Conservation (phyloP, 108 stramenopile genomes). For the Discostella stelligeroides region DNA sequence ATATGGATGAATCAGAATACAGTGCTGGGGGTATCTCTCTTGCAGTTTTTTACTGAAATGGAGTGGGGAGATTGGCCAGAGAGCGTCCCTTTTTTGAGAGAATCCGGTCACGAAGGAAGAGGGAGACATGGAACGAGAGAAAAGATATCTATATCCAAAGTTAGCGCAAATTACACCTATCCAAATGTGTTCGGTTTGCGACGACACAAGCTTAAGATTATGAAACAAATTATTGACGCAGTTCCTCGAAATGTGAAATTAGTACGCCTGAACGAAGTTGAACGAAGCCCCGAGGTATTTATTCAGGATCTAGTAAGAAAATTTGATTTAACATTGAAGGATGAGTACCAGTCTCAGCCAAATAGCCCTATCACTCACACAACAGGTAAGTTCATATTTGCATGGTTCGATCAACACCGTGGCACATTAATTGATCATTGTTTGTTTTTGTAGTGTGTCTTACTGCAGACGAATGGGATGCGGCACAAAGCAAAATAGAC, state of each 20-base stretch:
- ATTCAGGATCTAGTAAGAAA: conserved; percentile 37
- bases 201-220: conserved; percentile 43
- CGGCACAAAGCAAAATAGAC: conserved; percentile 36
- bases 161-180: conserved; percentile 43
- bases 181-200: conserved; percentile 42
- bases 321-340: conserved; percentile 35
- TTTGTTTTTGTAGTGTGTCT: conserved; percentile 10
- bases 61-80: conserved; percentile 50
- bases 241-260: conserved; percentile 46
- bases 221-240: conserved; percentile 46
- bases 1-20: conserved; percentile 52
- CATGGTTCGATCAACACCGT: neutral
- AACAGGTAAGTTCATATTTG: conserved; percentile 11
- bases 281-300: conserved; percentile 43
- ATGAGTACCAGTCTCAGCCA: conserved; percentile 17
- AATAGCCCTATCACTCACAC: conserved; percentile 36
- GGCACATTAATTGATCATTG: neutral
- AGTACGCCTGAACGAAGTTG: conserved; percentile 45
- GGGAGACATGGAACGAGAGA: neutral
- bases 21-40: conserved; percentile 15
- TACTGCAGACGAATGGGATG: conserved; percentile 45
- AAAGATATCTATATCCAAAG: conserved; percentile 37
- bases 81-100: conserved; percentile 36
- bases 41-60: conserved; percentile 39
- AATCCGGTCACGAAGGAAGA: conserved; percentile 5